These are phyloP conservation scores for Lichtheimia ramosa DNA, from an alignment of 371 early-diverging fungal genomes.

Conservation along the genomic window DNA sequence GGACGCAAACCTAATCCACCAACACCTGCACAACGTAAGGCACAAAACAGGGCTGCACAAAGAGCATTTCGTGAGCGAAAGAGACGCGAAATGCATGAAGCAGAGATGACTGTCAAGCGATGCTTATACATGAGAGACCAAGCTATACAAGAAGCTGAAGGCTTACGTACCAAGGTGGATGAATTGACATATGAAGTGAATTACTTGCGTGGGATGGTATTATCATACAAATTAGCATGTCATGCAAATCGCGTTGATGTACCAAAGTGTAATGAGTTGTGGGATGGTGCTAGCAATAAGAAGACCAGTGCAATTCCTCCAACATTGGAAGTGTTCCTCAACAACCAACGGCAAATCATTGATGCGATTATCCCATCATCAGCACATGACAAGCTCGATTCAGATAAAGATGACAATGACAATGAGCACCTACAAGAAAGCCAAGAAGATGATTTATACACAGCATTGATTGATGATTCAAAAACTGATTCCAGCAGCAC, in stretches of 20 bases:
- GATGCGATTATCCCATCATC: neutral
- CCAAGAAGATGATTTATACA: neutral
- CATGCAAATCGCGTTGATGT: slow-evolving; percentile 34
- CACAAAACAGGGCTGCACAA: slow-evolving; percentile 78
- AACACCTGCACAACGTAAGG: slow-evolving; percentile 61
- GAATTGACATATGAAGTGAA: slow-evolving; percentile 34
- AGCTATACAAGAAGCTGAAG: slow-evolving; percentile 25
- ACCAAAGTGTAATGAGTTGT: slow-evolving; percentile 25
- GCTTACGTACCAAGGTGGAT: slow-evolving; percentile 17
- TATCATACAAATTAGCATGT: slow-evolving; percentile 36
- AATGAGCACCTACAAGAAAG: neutral
- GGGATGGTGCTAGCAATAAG: slow-evolving; percentile 19
- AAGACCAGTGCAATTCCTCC: slow-evolving; percentile 14
- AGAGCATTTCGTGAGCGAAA: slow-evolving; percentile 78
- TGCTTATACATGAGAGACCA: slow-evolving; percentile 32
- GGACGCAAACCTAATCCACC: slow-evolving; percentile 51
- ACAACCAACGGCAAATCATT: slow-evolving; percentile 15
- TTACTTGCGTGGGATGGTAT: slow-evolving; percentile 29
- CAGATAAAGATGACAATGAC: neutral
- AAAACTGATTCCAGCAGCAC: slow-evolving; percentile 58
- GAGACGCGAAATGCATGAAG: slow-evolving; percentile 69
- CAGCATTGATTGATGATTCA: slow-evolving; percentile 68
- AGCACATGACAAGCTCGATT: neutral
- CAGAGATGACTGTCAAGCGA: slow-evolving; percentile 51
- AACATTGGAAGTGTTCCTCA: slow-evolving; percentile 18